Conservation (phyloP, 164 flowering plant genomes). For the Macadamia tetraphylla region DNA sequence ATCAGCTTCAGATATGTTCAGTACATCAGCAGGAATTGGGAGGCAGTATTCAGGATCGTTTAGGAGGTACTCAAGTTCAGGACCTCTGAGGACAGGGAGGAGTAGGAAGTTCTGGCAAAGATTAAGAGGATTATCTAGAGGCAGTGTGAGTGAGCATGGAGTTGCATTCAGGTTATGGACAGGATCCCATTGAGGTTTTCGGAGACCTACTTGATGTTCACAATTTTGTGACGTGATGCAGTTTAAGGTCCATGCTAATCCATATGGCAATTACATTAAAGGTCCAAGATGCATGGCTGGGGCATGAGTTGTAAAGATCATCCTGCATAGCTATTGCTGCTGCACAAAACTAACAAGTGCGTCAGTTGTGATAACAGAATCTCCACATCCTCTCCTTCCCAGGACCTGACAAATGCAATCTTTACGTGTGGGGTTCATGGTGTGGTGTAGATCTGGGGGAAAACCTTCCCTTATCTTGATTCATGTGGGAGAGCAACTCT, state of each 20-base stretch:
- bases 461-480: too few relatives aligned
- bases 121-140: constrained; percentile 37
- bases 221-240: too few relatives aligned
- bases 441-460: too few relatives aligned
- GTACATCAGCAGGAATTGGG: constrained; percentile 31
- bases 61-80: constrained; percentile 67
- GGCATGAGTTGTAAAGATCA: neutral
- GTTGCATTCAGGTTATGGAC: constrained; percentile 28
- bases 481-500: too few relatives aligned
- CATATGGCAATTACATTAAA: neutral
- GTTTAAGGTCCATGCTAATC: too few relatives aligned
- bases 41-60: constrained; percentile 48
- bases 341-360: neutral
- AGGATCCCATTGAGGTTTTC: neutral
- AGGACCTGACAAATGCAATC: too few relatives aligned
- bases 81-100: constrained; percentile 50
- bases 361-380: neutral
- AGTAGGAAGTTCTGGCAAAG: constrained; percentile 48
- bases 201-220: neutral
- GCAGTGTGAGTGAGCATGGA: constrained; percentile 64
- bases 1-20: constrained; percentile 49
- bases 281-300: neutral
- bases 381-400: too few relatives aligned
- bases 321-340: neutral
- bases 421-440: too few relatives aligned